These are phyloP conservation scores for Aspergillus steynii DNA, from an alignment of 495 filamentous ascomycete genomes.

Conservation along the genomic window DNA sequence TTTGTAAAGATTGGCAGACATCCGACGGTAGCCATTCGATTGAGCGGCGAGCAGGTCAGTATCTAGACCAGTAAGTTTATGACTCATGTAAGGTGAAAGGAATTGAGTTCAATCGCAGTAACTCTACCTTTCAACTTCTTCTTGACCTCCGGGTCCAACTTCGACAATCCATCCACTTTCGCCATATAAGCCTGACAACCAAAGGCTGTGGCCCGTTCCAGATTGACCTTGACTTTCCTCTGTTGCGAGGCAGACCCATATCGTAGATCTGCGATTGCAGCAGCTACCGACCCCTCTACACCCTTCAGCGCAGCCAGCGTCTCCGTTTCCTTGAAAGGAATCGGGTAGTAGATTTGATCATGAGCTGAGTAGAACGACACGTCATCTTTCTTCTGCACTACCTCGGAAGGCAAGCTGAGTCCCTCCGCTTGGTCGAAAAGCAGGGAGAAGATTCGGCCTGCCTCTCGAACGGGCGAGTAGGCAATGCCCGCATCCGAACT, in stretches of 20 bases:
- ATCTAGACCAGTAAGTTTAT: slow-evolving; percentile 45
- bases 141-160: slow-evolving; percentile 60
- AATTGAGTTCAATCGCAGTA: background rate
- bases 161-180: slow-evolving; percentile 68
- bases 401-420: slow-evolving; percentile 37
- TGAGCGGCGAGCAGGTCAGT: slow-evolving; percentile 71
- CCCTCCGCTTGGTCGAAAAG: slow-evolving; percentile 43
- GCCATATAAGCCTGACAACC: slow-evolving; percentile 72
- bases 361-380: slow-evolving; percentile 44
- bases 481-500: slow-evolving; percentile 3
- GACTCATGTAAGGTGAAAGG: background rate
- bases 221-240: slow-evolving; percentile 55
- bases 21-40: slow-evolving; percentile 69
- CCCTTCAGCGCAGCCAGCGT: slow-evolving; percentile 67
- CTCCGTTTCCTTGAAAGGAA: slow-evolving; percentile 71
- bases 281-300: slow-evolving; percentile 66
- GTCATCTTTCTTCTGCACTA: slow-evolving; percentile 34
- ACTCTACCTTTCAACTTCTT: slow-evolving; percentile 61
- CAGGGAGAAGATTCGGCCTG: slow-evolving; percentile 41
- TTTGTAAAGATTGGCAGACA: slow-evolving; percentile 74
- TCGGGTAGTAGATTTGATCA: slow-evolving; percentile 56
- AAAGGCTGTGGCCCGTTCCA: slow-evolving; percentile 66
- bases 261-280: slow-evolving; percentile 61
- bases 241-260: slow-evolving; percentile 37
- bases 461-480: slow-evolving; percentile 46